Base-by-base conservation (phyloP, 2,329 filamentous ascomycete genomes). In the Fusarium falciforme region DNA sequence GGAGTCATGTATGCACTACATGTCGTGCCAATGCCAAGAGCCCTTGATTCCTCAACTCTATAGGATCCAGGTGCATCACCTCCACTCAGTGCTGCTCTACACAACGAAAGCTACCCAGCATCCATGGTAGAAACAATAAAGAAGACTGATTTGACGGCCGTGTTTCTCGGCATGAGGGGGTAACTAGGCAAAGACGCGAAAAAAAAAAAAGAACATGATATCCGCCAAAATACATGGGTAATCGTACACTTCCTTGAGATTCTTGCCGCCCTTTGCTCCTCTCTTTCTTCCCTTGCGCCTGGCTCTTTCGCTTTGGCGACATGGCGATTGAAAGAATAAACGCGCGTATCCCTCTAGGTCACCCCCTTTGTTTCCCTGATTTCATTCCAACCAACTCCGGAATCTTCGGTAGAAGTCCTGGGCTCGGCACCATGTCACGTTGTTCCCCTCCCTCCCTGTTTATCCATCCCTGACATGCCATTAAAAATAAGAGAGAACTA, bases 161-260 rank as follows among this genome's bases (percentile, higher is more conserved):
- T 44, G 54, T 33, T 47, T 40, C 47, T 57, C 44, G 40, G 61
- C 64, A 66, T 69, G 52, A 8, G 42, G 61, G 68, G 38, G 52
- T 68, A 65, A 74, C 64, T 61, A 47, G 22, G 42, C 14, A 62
- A 63, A 63, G 38, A 58, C 31, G 22, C 16, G 25, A n/a, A 35
- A 38, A 25, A 36, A 36, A 36, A 36, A 59, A 60, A 62, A 71
- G 33, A 73, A 68, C 63, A 68, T 65, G 64, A 42, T 44, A 54
- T 68, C 22, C 60, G 36, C 71, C 54, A 55, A 71, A 71, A 52
- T 74, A 67, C 66, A 71, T 65, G 63, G 62, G 42, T 61, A 72
- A 68, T 72, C 58, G 59, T 74, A 73, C 61, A 73, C 47, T 64
- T 36, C 55, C 20, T 25, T 9, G 31, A n/a, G 33, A 42, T 61